phyloP scores from a whole-genome alignment of 2,329 filamentous ascomycete genomes.

The Plenodomus tracheiphilus region DNA sequence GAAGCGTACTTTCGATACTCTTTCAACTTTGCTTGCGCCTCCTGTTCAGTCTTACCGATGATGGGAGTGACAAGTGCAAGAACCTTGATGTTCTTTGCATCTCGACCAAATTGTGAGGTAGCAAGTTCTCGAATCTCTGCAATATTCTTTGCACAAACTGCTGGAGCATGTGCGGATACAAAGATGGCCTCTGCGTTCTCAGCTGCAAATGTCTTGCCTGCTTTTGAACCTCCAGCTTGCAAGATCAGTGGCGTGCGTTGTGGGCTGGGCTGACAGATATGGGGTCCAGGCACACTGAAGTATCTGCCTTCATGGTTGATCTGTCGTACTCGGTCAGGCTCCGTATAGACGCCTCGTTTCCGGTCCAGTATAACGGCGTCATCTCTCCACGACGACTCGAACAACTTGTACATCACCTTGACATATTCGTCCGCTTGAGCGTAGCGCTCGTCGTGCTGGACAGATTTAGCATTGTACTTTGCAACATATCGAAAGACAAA shows the following conservation, averaged over 20 bases:
- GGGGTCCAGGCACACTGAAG: slow-evolving; percentile 65
- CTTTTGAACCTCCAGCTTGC: slow-evolving; percentile 69
- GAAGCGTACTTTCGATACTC: slow-evolving; percentile 65
- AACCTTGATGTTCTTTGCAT: slow-evolving; percentile 67
- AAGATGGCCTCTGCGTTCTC: slow-evolving; percentile 74
- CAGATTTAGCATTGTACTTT: slow-evolving; percentile 51
- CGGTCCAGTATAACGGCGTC: slow-evolving; percentile 67
- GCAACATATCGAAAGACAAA: slow-evolving; percentile 61
- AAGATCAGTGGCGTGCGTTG: slow-evolving; percentile 71
- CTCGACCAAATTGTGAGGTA: slow-evolving; percentile 56
- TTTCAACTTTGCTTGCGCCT: slow-evolving; percentile 65
- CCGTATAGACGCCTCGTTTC: slow-evolving; percentile 62
- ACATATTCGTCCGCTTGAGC: slow-evolving; percentile 71
- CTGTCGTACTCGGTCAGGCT: slow-evolving; percentile 60
- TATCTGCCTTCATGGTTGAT: slow-evolving; percentile 73
- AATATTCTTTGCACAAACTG: slow-evolving; percentile 64
- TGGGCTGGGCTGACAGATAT: slow-evolving; percentile 65
- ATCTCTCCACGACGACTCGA: slow-evolving; percentile 68
- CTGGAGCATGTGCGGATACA: slow-evolving; percentile 66
- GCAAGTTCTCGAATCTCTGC: slow-evolving; percentile 65
- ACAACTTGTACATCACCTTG: slow-evolving; percentile 69
- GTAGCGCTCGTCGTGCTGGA: slow-evolving; percentile 68
- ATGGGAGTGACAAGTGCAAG: slow-evolving; percentile 68
- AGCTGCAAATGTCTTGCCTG: slow-evolving; percentile 68
- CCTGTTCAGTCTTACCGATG: slow-evolving; percentile 66